A percentile compares a stretch with the other conserved stretches of the same genome.
Conservation (phyloP, 352 stramenopile genomes). For the Globisporangium recalcitrans region DNA sequence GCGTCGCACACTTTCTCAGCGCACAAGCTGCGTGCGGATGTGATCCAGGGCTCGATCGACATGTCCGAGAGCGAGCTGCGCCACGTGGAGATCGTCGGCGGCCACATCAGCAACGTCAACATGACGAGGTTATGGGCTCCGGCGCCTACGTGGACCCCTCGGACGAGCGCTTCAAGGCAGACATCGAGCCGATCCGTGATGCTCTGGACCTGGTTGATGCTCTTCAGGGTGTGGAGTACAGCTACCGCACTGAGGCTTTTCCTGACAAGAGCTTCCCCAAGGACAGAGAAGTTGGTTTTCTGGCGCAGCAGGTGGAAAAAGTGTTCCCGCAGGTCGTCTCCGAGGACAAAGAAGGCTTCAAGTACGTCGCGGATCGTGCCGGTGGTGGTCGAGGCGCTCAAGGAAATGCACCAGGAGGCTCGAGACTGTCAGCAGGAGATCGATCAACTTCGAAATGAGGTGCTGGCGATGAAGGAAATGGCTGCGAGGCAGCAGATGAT, state of each 20-base stretch:
- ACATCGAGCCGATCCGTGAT: slow-evolving; percentile 47
- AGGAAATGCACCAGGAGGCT: slow-evolving; percentile 29
- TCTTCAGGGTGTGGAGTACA: slow-evolving; percentile 70
- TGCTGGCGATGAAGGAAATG: slow-evolving; percentile 3
- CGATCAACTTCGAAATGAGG: not conserved
- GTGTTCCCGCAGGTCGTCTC: slow-evolving; percentile 78
- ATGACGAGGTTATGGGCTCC: slow-evolving; percentile 85
- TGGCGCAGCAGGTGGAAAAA: slow-evolving; percentile 86
- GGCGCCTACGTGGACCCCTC: slow-evolving; percentile 90
- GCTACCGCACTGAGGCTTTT: slow-evolving; percentile 39
- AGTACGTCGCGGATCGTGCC: slow-evolving; percentile 81
- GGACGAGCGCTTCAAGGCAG: slow-evolving; percentile 82
- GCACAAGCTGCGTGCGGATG: slow-evolving; percentile 40
- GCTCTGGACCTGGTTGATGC: slow-evolving; percentile 38
- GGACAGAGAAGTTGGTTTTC: slow-evolving; percentile 71
- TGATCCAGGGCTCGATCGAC: slow-evolving; percentile 69
- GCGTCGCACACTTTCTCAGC: slow-evolving; percentile 30
- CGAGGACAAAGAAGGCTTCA: slow-evolving; percentile 64
- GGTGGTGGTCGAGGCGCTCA: slow-evolving; percentile 78
- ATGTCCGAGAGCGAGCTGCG: slow-evolving; percentile 67
- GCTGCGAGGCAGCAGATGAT: slow-evolving; percentile 5
- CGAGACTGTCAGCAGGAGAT: slow-evolving; percentile 17
- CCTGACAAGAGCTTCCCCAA: slow-evolving; percentile 34
- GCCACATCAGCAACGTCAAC: slow-evolving; percentile 74
- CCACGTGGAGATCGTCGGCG: slow-evolving; percentile 65